These are phyloP conservation scores for Globisporangium emineosum DNA, from an alignment of 352 stramenopile genomes.

Conservation along the genomic window DNA sequence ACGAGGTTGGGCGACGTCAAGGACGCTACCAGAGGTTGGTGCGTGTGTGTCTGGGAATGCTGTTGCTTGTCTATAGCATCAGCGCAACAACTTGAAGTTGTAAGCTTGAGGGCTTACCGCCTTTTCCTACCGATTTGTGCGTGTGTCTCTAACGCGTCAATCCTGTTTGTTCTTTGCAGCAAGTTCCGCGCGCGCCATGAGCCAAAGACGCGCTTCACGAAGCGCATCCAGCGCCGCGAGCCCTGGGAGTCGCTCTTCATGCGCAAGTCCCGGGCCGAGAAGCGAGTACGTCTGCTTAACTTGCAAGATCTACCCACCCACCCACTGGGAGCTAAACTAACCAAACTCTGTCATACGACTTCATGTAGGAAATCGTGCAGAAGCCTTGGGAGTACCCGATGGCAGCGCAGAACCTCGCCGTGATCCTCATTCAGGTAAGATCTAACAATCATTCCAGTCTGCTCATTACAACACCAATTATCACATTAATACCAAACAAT, in stretches of 20 bases:
- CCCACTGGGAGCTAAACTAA: not conserved
- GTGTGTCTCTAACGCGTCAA: not conserved
- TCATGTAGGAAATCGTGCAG: conserved; percentile 52
- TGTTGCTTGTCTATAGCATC: not conserved
- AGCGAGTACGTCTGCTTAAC: conserved; percentile 32
- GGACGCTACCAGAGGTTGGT: conserved; percentile 56
- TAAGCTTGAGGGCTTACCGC: not conserved
- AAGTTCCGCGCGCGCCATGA: conserved; percentile 51
- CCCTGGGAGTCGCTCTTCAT: conserved; percentile 81
- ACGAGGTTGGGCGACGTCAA: conserved; percentile 35
- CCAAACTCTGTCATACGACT: not conserved
- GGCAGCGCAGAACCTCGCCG: conserved; percentile 74
- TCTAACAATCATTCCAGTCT: no score
- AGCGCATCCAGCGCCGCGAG: conserved; percentile 24
- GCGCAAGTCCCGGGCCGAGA: conserved; percentile 66
- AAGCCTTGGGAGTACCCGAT: conserved; percentile 79
- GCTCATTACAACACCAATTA: no score
- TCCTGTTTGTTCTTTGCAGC: conserved; percentile 21
- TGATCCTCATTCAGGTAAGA: conserved; percentile 73
- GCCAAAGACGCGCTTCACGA: conserved; percentile 39
- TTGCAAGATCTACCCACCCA: not conserved
- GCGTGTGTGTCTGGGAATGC: not conserved
- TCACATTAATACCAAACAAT: no score
- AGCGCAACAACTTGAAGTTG: not conserved
- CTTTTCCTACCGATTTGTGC: not conserved